These are phyloP conservation scores for Pythium rhizo-oryzae DNA, from an alignment of 352 stramenopile genomes.

Conservation along the genomic window DNA sequence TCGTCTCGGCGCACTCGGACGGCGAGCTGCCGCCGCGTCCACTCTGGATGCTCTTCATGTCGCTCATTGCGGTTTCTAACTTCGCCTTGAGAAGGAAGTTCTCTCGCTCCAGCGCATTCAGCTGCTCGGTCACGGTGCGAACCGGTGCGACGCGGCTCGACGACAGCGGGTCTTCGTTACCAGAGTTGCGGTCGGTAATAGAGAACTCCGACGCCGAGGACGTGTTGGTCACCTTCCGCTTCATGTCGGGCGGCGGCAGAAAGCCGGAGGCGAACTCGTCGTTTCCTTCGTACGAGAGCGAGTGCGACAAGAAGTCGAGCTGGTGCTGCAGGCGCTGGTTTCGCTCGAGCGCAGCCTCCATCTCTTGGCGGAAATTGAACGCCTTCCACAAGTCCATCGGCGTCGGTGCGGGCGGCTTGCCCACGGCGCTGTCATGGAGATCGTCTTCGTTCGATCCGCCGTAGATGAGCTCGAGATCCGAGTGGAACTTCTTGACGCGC, in stretches of 20 bases:
- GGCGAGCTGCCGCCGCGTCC: slow-evolving; percentile 22
- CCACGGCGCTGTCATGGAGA: slow-evolving; percentile 24
- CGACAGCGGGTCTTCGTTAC: slow-evolving; percentile 24
- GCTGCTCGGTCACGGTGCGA: slow-evolving; percentile 69
- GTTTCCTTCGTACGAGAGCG: slow-evolving; percentile 46
- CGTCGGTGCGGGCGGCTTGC: not conserved
- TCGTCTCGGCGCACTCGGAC: slow-evolving; percentile 25
- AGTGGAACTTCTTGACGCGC: slow-evolving; percentile 68
- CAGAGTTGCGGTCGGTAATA: slow-evolving; percentile 2
- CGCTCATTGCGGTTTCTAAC: slow-evolving; percentile 40
- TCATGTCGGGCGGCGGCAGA: slow-evolving; percentile 7
- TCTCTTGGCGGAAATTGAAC: slow-evolving; percentile 63
- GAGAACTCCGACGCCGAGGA: slow-evolving; percentile 42
- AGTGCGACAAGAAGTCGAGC: slow-evolving; percentile 60
- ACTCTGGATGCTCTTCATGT: slow-evolving; percentile 50
- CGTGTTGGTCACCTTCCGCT: slow-evolving; percentile 48
- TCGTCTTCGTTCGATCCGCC: slow-evolving; percentile 23
- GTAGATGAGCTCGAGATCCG: slow-evolving; percentile 39
- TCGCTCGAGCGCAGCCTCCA: slow-evolving; percentile 55
- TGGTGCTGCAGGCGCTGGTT: slow-evolving; percentile 69
- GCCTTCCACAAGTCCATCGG: slow-evolving; percentile 30
- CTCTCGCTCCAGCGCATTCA: slow-evolving; percentile 74
- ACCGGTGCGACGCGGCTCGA: slow-evolving; percentile 41
- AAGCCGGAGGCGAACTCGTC: not conserved
- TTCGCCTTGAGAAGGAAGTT: slow-evolving; percentile 74